phyloP scores from a whole-genome alignment of 345 rosid species.

The Pelargonium nanum region DNA sequence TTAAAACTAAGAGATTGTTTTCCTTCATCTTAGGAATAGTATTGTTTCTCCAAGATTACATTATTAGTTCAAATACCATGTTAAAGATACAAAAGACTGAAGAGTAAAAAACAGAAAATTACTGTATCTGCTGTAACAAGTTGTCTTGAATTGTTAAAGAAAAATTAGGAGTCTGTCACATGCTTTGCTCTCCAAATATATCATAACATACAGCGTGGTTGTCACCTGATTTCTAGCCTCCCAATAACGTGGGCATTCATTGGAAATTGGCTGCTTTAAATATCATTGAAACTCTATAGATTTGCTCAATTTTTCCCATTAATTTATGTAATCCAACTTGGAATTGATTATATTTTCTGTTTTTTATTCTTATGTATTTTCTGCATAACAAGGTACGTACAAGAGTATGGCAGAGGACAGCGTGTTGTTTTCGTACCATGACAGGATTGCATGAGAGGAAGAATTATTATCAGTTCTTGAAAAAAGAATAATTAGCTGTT shows the following conservation, averaged over 20 bases:
- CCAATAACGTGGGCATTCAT: neutral
- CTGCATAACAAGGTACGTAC: too few species aligned
- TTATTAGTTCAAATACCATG: too few species aligned
- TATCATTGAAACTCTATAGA: neutral
- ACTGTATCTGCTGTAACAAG: neutral
- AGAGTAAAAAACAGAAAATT: neutral
- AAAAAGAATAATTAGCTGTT: neutral
- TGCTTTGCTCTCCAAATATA: neutral
- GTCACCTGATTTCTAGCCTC: neutral
- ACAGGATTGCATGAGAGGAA: neutral
- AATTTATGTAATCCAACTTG: neutral
- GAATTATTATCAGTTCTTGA: neutral
- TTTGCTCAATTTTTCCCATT: neutral
- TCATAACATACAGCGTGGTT: neutral
- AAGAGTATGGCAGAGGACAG: too few species aligned
- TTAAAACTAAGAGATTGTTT: too few species aligned
- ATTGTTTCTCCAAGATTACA: too few species aligned
- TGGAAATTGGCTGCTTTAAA: neutral
- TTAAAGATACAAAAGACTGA: too few species aligned
- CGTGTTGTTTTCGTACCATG: too few species aligned
- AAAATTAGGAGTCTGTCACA: neutral
- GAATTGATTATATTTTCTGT: neutral
- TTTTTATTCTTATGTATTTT: too few species aligned
- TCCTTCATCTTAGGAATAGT: too few species aligned
- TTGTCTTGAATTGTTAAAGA: neutral